Conservation (phyloP, 225 moss, liverwort and hornwort genomes). For the Physcomitrium patens region DNA sequence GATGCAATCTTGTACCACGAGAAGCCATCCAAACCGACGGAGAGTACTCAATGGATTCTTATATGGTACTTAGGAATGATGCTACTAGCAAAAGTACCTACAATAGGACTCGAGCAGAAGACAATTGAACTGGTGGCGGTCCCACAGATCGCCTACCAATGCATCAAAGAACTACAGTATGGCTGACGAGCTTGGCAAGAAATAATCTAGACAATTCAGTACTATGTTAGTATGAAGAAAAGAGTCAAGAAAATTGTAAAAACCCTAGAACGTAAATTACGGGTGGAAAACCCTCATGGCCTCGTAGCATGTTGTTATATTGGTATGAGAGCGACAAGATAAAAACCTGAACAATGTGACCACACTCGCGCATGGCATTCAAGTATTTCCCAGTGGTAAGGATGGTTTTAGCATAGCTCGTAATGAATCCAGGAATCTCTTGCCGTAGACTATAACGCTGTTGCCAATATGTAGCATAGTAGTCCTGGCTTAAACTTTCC, state of each 20-base stretch:
- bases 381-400: slow-evolving; percentile 96
- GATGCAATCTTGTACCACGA: not conserved
- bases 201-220: too few relatives aligned
- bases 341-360: slow-evolving; percentile 68
- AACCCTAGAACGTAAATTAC: too few relatives aligned
- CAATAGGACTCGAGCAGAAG: slow-evolving; percentile 10
- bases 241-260: too few relatives aligned
- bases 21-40: slow-evolving; percentile 8
- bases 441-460: slow-evolving; percentile 91
- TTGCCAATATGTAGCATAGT: slow-evolving; percentile 97
- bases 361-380: slow-evolving; percentile 96
- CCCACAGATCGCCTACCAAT: not conserved
- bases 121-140: not conserved
- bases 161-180: slow-evolving; percentile 23
- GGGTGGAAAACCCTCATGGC: too few relatives aligned
- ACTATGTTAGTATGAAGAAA: not conserved
- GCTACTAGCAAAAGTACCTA: slow-evolving; percentile 14
- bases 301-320: not conserved
- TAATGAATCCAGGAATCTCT: slow-evolving; percentile 90
- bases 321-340: slow-evolving; percentile 7
- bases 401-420: slow-evolving; percentile 86
- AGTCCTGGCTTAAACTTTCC: slow-evolving; percentile 97
- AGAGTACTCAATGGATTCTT: not conserved
- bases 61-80: not conserved
- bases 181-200: not conserved